Percentiles rank a stretch among this genome's conserved stretches.
These are phyloP conservation scores for Hypoxylon lienhwacheense DNA, from an alignment of 495 filamentous ascomycete species.

Conservation along the genomic window DNA sequence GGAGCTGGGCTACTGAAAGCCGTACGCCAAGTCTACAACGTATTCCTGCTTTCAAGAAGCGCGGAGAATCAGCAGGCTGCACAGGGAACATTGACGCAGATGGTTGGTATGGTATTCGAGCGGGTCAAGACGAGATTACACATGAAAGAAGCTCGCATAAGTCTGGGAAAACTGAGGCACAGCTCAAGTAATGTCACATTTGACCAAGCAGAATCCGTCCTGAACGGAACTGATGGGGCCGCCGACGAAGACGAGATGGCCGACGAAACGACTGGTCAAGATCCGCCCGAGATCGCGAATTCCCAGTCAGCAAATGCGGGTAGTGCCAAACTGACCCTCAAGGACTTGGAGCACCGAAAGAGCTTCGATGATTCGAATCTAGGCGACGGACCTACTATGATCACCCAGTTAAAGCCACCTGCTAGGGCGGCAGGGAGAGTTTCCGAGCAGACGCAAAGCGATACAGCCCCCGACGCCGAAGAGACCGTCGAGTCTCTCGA, in stretches of 20 bases:
- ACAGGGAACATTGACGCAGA: constrained; percentile 94
- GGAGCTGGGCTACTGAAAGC: constrained; percentile 96
- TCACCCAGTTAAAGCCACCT: constrained; percentile 71
- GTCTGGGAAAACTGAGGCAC: constrained; percentile 52
- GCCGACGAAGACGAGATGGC: constrained; percentile 41
- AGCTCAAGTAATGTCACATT: constrained; percentile 52
- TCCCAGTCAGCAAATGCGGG: constrained; percentile 57
- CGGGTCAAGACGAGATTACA: constrained; percentile 83
- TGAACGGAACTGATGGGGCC: constrained; percentile 37
- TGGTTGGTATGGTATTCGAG: constrained; percentile 98
- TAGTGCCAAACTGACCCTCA: constrained; percentile 82
- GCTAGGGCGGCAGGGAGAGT: constrained; percentile 61
- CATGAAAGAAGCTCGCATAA: constrained; percentile 74
- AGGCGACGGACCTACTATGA: constrained; percentile 89
- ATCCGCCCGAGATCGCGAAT: constrained; percentile 53
- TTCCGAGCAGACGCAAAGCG: constrained; percentile 55
- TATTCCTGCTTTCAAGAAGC: constrained; percentile 91
- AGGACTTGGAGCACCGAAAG: constrained; percentile 92
- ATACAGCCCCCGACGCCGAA: constrained; percentile 45
- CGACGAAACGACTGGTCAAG: constrained; percentile 51
- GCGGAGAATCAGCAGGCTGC: constrained; percentile 94
- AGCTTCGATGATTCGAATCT: constrained; percentile 90
- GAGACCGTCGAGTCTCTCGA: constrained; percentile 67
- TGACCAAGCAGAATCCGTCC: constrained; percentile 44
- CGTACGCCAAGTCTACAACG: constrained; percentile 98